Evolutionary conservation across 2,329 filamentous ascomycete species (phyloP).

Genomic region (Parasarocladium wereldwijsianum): DNA sequence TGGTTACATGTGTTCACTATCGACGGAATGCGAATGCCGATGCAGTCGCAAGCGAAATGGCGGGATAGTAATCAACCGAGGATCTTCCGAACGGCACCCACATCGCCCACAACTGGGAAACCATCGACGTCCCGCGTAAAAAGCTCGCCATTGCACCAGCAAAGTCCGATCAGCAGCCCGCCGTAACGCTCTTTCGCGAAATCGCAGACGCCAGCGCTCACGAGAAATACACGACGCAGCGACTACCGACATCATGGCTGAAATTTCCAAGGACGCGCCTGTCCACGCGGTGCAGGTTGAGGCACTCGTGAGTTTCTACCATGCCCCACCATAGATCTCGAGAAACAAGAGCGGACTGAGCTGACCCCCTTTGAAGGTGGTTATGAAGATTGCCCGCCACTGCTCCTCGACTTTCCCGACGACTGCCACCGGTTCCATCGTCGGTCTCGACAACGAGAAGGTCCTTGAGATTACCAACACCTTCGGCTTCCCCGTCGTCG

Average conservation of each 20-base stretch:
- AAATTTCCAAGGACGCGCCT: conserved; percentile 49
- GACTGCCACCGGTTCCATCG: conserved; percentile 74
- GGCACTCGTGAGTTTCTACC: conserved; percentile 56
- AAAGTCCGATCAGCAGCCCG: too few relatives aligned
- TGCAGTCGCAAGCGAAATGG: too few relatives aligned
- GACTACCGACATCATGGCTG: conserved; percentile 35
- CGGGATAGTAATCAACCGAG: too few relatives aligned
- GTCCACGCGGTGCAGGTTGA: conserved; percentile 86
- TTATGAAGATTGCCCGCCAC: conserved; percentile 98
- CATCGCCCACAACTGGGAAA: conserved; percentile 4
- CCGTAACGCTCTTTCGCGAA: too few relatives aligned
- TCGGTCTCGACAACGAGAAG: conserved; percentile 79
- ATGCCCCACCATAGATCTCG: conserved; percentile 17
- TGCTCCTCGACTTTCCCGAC: conserved; percentile 79
- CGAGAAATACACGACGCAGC: conserved; percentile 3
- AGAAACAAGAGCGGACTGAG: conserved; percentile 4
- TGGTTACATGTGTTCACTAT: too few relatives aligned
- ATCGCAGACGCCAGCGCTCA: too few relatives aligned
- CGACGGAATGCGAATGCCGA: too few relatives aligned
- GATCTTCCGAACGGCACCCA: conserved; percentile 3
- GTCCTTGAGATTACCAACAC: conserved; percentile 84
- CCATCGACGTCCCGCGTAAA: too few relatives aligned
- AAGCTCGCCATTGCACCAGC: too few relatives aligned
- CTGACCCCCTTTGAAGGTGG: conserved; percentile 42
- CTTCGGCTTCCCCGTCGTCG: conserved; percentile 82